Evolutionary conservation across 148 eudicot genomes (phyloP), one percentile per base, ranked within the genome.

Genomic region (Hydrangea macrophylla): DNA sequence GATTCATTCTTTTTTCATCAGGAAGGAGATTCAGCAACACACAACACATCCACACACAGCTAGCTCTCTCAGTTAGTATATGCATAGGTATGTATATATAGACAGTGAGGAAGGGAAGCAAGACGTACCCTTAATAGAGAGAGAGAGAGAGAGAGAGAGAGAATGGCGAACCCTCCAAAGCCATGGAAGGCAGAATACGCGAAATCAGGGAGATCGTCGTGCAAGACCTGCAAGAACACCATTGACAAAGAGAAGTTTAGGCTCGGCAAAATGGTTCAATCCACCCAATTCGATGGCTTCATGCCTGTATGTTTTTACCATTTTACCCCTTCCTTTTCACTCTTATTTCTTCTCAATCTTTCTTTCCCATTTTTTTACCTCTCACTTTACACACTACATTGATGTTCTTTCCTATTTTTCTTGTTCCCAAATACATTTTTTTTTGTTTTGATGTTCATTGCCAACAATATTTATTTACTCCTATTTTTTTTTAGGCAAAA

Each of bases 101-200:
- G n/a, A n/a, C n/a, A n/a, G n/a, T n/a, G n/a, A n/a, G n/a, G n/a
- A n/a, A n/a, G n/a, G n/a, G n/a, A n/a, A n/a, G n/a, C n/a, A n/a
- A n/a, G n/a, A n/a, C n/a, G n/a, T n/a, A n/a, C n/a, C n/a, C n/a
- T n/a, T n/a, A n/a, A n/a, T n/a, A n/a, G 66, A 61, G 71, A 44
- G 57, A 1, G 55, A 35, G 26, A 18, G 64, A 42, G 66, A 5
- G 65, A 5, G 2, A 26, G 18, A 31, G 22, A 42, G 50, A 28
- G 27, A 81, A 84, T 89, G 98, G 96, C 93, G 65, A 85, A 67
- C 61, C 86, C 93, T 58, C 82, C 83, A 44, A 90, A 89, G 93
- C 89, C 92, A 77, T 94, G 99, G 99, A 94, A 84, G 65, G 91
- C 85, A 25, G 99, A 94, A 70, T 94, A 94, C 54, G 99, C 99